Evolutionary conservation across 2,329 filamentous ascomycete species (phyloP).

Genomic region (Botrytis porri): DNA sequence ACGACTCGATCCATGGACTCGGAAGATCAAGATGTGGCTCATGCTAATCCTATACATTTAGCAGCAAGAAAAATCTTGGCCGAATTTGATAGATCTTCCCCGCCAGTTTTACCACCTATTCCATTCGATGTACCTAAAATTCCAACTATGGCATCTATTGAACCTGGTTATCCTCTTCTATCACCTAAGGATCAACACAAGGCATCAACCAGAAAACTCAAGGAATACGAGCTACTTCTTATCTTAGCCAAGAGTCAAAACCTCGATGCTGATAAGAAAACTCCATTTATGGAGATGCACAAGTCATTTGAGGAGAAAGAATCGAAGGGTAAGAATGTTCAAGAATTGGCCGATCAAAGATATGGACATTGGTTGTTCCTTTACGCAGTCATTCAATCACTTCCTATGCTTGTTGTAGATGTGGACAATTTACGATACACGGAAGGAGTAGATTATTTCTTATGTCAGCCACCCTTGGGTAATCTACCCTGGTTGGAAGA

Average conservation of each 20-base stretch:
- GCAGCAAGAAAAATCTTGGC: slow-evolving; percentile 76
- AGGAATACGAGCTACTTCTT: slow-evolving; percentile 72
- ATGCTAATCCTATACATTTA: slow-evolving; percentile 42
- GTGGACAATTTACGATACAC: slow-evolving; percentile 66
- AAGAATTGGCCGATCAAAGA: slow-evolving; percentile 68
- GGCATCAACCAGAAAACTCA: slow-evolving; percentile 67
- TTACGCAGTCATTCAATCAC: slow-evolving; percentile 72
- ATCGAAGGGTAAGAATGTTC: slow-evolving; percentile 58
- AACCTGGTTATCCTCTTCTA: slow-evolving; percentile 60
- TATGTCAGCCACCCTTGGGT: slow-evolving; percentile 71
- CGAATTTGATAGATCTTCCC: slow-evolving; percentile 85
- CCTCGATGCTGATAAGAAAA: slow-evolving; percentile 59
- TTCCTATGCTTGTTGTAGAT: slow-evolving; percentile 76
- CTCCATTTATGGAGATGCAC: slow-evolving; percentile 67
- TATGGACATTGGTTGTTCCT: slow-evolving; percentile 80
- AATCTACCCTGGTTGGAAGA: slow-evolving; percentile 72
- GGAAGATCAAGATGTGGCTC: slow-evolving; percentile 51
- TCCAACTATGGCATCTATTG: slow-evolving; percentile 64
- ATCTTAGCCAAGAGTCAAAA: slow-evolving; percentile 83
- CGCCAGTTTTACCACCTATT: slow-evolving; percentile 85
- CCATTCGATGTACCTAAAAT: slow-evolving; percentile 84
- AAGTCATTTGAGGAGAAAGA: slow-evolving; percentile 69
- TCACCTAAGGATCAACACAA: slow-evolving; percentile 73
- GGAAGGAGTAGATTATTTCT: slow-evolving; percentile 76
- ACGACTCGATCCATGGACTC: slow-evolving; percentile 71